Conservation (phyloP, 1,139 yeast genomes). For the Trichomonascaceae sp. region DNA sequence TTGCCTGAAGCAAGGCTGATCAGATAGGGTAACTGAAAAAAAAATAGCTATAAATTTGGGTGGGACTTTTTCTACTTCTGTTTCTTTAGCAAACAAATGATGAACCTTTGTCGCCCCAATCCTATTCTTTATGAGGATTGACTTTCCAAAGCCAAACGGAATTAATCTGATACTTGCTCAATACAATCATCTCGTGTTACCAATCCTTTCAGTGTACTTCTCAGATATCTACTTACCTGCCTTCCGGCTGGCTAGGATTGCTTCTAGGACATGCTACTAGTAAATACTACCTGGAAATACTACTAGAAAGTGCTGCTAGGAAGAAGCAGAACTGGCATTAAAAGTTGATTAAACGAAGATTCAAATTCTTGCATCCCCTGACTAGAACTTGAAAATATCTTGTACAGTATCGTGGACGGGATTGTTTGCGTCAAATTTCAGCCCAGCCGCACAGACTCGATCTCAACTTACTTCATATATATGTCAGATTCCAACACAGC, state of each 20-base stretch:
- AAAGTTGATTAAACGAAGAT: not conserved
- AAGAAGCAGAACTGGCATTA: not conserved
- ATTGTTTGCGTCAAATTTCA: not conserved
- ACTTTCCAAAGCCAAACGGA: conserved; percentile 1
- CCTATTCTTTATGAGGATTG: not conserved
- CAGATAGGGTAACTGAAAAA: too few relatives aligned
- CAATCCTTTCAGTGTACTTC: not conserved
- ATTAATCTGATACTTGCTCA: not conserved
- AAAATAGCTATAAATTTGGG: too few relatives aligned
- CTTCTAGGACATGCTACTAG: not conserved
- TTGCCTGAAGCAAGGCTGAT: too few relatives aligned
- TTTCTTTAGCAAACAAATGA: not conserved
- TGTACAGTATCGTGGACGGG: not conserved
- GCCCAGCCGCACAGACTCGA: not conserved
- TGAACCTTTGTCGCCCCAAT: not conserved
- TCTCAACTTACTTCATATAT: not conserved
- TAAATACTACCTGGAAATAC: too few relatives aligned
- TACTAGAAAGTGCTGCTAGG: not conserved
- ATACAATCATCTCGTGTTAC: not conserved
- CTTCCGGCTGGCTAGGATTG: not conserved
- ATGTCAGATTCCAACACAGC: too few relatives aligned
- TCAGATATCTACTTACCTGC: not conserved
- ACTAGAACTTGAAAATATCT: not conserved
- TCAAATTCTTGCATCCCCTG: too few relatives aligned
- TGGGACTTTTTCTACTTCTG: too few relatives aligned